These are phyloP conservation scores for Shiraia sp. DNA, from an alignment of 2,329 filamentous ascomycete species.

Conservation along the genomic window DNA sequence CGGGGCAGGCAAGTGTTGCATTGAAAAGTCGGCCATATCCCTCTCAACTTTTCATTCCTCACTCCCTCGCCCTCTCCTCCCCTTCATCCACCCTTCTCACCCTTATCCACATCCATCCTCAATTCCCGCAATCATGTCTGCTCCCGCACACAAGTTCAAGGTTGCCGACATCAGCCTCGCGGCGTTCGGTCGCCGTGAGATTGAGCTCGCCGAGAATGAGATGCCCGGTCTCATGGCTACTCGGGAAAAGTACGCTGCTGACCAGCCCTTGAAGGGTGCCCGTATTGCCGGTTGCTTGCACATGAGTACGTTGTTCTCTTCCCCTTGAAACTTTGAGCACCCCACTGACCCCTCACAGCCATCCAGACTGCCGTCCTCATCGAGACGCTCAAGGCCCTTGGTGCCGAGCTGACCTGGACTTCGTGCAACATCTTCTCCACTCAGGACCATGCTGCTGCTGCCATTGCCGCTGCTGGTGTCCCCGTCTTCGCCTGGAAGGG, in stretches of 20 bases:
- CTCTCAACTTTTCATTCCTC: conserved; percentile 13
- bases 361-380: conserved; percentile 99
- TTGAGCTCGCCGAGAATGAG: conserved; percentile 88
- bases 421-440: conserved; percentile 99
- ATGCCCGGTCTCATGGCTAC: conserved; percentile 99
- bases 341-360: conserved; percentile 51
- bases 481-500: conserved; percentile 85
- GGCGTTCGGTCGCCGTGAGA: conserved; percentile 98
- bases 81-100: conserved; percentile 12
- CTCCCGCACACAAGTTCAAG: conserved; percentile 93
- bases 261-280: conserved; percentile 93
- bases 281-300: conserved; percentile 97
- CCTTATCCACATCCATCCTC: conserved; percentile 11
- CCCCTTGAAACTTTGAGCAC: conserved; percentile 1
- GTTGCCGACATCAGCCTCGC: conserved; percentile 96
- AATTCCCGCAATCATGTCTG: conserved; percentile 59
- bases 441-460: conserved; percentile 96
- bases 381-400: conserved; percentile 91
- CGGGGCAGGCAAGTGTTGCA: conserved; percentile 6
- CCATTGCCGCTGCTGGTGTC: conserved; percentile 90
- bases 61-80: conserved; percentile 17
- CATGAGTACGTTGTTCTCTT: conserved; percentile 70
- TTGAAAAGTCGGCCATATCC: conserved; percentile 6
- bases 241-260: conserved; percentile 83
- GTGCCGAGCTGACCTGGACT: conserved; percentile 98